phyloP scores from a whole-genome alignment of 768 basidiomycete genomes.

The Boletus barrowsii region DNA sequence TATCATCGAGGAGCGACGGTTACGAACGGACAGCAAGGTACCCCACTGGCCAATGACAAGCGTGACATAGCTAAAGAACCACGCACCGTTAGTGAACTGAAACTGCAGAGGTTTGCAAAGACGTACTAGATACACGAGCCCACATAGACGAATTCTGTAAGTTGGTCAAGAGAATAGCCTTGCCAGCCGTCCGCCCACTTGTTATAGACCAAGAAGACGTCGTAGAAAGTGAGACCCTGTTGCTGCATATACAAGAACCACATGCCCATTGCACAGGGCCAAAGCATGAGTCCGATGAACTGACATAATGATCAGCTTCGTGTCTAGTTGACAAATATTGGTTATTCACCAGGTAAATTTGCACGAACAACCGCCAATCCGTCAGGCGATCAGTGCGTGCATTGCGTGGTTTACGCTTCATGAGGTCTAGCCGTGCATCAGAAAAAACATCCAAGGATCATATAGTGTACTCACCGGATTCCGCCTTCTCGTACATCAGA shows the following conservation, averaged over 20 bases:
- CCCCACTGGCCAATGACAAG: constrained; percentile 31
- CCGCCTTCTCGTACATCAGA: constrained; percentile 50
- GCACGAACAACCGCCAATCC: constrained; percentile 47
- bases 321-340: background rate
- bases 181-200: constrained; percentile 39
- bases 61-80: constrained; percentile 33
- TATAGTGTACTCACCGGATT: constrained; percentile 34
- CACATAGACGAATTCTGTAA: constrained; percentile 35
- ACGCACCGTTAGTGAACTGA: background rate
- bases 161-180: constrained; percentile 27
- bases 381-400: constrained; percentile 46
- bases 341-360: constrained; percentile 42
- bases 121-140: constrained; percentile 44
- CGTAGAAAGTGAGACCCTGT: constrained; percentile 33
- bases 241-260: constrained; percentile 39
- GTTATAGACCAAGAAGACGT: constrained; percentile 38
- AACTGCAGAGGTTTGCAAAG: constrained; percentile 4
- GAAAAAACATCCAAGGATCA: background rate
- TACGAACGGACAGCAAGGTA: constrained; percentile 24
- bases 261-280: constrained; percentile 42
- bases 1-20: constrained; percentile 29
- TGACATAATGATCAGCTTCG: constrained; percentile 11
- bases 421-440: constrained; percentile 33
- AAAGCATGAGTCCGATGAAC: constrained; percentile 44
- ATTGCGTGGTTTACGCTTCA: constrained; percentile 48